These are phyloP conservation scores for Condylostoma magnum DNA, from an alignment of 169 alveolate genomes.

Conservation along the genomic window DNA sequence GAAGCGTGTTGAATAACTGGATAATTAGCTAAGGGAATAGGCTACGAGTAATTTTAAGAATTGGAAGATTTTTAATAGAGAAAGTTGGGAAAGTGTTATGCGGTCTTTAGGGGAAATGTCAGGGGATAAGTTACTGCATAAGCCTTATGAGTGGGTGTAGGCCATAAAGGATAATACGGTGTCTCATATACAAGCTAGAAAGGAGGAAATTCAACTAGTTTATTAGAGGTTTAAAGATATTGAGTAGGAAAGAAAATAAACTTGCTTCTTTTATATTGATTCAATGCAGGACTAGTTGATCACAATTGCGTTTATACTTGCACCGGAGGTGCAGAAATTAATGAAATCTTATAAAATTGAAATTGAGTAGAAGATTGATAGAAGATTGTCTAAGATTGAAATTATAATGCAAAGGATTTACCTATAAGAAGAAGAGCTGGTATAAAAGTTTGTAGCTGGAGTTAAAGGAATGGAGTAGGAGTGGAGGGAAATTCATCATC, in stretches of 20 bases:
- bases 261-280: background rate
- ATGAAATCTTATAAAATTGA: background rate
- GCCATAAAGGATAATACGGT: background rate
- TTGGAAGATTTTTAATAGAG: constrained; percentile 12
- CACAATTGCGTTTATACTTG: constrained; percentile 21
- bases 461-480: background rate
- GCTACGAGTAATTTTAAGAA: background rate
- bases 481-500: constrained; percentile 15
- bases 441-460: background rate
- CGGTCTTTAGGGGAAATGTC: background rate
- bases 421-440: background rate
- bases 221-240: background rate
- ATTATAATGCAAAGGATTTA: background rate
- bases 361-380: background rate
- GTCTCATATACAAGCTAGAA: background rate
- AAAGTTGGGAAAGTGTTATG: background rate
- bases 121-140: background rate
- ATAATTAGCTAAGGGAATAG: background rate
- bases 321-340: constrained; percentile 12
- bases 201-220: background rate
- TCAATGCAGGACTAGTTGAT: background rate
- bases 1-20: background rate
- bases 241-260: background rate
- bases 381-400: background rate
- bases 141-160: background rate